Evolutionary conservation across 805 yeast species (phyloP).

Genomic region (Candida oleophila): DNA sequence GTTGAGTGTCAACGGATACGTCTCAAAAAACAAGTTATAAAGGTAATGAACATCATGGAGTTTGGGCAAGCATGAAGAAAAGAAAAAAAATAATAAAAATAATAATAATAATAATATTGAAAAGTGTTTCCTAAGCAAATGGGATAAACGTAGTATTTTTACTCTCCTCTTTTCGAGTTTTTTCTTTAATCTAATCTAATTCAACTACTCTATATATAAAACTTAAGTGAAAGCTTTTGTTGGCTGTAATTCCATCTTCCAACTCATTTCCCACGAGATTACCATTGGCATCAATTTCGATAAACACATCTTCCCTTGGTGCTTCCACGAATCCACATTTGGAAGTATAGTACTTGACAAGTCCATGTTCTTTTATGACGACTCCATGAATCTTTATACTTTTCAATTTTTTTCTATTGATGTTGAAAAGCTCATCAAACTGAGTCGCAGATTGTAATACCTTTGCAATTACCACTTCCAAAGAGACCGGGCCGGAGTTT

Average conservation of each 20-base stretch:
- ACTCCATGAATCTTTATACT: conserved; percentile 32
- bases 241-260: conserved; percentile 40
- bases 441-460: conserved; percentile 11
- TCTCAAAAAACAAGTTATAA: conserved; percentile 3
- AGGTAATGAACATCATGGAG: no score
- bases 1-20: conserved; percentile 42
- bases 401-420: conserved; percentile 6
- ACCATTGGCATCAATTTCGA: conserved; percentile 17
- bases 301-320: conserved; percentile 16
- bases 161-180: background rate
- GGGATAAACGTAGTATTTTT: no score
- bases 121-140: no score
- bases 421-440: conserved; percentile 4
- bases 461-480: conserved; percentile 21
- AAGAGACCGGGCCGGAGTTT: conserved; percentile 28
- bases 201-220: conserved; percentile 22
- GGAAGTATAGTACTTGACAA: conserved; percentile 43
- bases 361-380: conserved; percentile 49
- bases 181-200: background rate
- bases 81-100: background rate
- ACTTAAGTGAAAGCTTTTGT: conserved; percentile 42
- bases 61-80: background rate
- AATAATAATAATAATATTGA: background rate
- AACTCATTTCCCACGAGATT: conserved; percentile 17
- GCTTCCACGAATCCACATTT: conserved; percentile 37